Evolutionary conservation across 495 filamentous ascomycete genomes (phyloP).

Genomic region (Umbilicaria muhlenbergii): DNA sequence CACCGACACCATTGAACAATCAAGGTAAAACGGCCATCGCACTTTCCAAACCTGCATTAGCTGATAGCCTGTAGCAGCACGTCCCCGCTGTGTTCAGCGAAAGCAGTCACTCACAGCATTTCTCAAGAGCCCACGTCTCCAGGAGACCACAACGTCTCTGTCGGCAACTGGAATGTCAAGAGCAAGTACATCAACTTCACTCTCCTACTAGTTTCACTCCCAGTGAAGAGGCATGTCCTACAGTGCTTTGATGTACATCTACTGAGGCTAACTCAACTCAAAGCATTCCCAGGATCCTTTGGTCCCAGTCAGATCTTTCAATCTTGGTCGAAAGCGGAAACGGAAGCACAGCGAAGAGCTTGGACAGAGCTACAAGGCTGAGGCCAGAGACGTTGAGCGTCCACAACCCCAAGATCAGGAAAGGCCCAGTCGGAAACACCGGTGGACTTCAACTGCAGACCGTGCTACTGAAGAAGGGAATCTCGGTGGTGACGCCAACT

Average conservation of each 20-base stretch:
- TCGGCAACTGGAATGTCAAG: constrained; percentile 4
- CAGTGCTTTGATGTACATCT: background rate
- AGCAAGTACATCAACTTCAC: constrained; percentile 5
- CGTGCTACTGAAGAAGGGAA: no score
- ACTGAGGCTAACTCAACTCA: no score
- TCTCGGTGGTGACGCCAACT: no score
- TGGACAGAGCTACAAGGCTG: no score
- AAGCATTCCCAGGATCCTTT: no score
- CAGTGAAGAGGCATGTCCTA: constrained; percentile 6
- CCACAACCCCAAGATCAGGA: no score
- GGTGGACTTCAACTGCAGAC: no score
- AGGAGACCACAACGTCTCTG: constrained; percentile 1
- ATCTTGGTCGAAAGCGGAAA: no score
- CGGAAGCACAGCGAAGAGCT: background rate
- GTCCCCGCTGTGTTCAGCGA: constrained; percentile 1
- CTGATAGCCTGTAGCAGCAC: constrained; percentile 3
- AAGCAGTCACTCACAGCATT: constrained; percentile 2
- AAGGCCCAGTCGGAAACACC: no score
- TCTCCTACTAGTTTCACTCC: constrained; percentile 3
- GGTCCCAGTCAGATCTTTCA: no score
- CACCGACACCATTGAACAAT: background rate
- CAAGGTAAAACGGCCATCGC: constrained; percentile 1
- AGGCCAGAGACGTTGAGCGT: no score
- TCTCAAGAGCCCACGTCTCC: constrained; percentile 5
- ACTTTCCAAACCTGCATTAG: background rate